Conservation (phyloP, 2,329 filamentous ascomycete genomes). For the Colletotrichum brevisporum region DNA sequence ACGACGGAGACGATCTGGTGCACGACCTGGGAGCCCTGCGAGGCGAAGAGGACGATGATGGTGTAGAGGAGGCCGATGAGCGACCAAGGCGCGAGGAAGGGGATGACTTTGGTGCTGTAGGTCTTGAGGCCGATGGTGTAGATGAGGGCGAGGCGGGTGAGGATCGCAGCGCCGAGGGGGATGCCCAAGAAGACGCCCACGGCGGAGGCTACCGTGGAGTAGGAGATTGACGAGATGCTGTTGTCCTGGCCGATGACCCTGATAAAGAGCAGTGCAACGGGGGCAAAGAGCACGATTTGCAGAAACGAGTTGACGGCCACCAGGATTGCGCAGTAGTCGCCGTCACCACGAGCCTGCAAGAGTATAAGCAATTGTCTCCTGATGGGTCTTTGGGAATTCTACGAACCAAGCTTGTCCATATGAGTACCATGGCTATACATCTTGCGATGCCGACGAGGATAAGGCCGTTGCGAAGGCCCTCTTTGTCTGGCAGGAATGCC, state of each 20-base stretch:
- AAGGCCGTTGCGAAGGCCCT: conserved; percentile 73
- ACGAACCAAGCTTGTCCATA: conserved; percentile 75
- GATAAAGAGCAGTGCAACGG: conserved; percentile 78
- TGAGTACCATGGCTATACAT: conserved; percentile 88
- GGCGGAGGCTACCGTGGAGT: conserved; percentile 80
- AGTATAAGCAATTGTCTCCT: neutral
- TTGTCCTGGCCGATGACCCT: conserved; percentile 72
- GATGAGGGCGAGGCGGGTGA: conserved; percentile 78
- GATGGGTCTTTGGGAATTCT: neutral
- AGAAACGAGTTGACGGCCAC: conserved; percentile 82
- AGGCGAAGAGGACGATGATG: conserved; percentile 87
- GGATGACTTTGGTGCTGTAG: conserved; percentile 81
- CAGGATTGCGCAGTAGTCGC: conserved; percentile 86
- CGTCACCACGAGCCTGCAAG: conserved; percentile 75
- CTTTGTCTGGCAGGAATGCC: conserved; percentile 74
- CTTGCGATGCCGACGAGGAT: conserved; percentile 87
- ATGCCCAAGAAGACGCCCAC: conserved; percentile 90
- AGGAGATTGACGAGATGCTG: conserved; percentile 61
- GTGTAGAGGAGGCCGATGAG: conserved; percentile 89
- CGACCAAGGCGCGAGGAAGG: conserved; percentile 78
- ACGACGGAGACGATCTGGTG: conserved; percentile 88
- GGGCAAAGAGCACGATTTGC: conserved; percentile 81
- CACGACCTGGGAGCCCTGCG: conserved; percentile 82
- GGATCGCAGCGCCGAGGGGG: conserved; percentile 82
- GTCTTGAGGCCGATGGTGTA: conserved; percentile 66